Base-by-base conservation (phyloP, 805 yeast genomes). In the Zygoascus ofunaensis region DNA sequence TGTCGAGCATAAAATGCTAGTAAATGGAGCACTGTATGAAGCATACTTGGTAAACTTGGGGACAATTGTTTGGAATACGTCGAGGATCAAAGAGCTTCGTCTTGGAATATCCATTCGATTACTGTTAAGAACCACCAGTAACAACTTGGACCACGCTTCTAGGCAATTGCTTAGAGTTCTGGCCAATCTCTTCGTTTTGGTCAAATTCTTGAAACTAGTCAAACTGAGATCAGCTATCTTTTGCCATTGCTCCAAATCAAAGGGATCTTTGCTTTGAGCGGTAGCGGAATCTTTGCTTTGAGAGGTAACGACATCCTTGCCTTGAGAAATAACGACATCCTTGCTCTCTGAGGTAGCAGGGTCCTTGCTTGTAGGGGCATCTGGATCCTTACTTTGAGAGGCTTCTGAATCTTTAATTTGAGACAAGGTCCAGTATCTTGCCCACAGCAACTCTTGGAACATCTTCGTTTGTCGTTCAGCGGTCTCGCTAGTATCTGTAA, bases 141-240 rank as follows among this genome's bases (percentile, higher is more conserved):
- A 79, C 41, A 89, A 61, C 52, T 80, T 81, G 19, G 80, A 79
- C 97, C 97, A 90, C 0, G 94, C 75, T 55, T 80, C 86, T 23
- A 90, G 64, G 46, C 81, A 76, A 12, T 72, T 23, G 28, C 24
- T 21, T 8, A 17, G 33, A 23, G 24, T 26, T 26, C 12, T 26
- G 7, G 7, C 30, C 30, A 26, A 12, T 26, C 30, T 26, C 30
- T 26, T 26, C 30, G 12, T 12, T 26, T 26, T 26, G 30, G 12
- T 7, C 7, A 26, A 12, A 8, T 26, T 7, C 10, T 12, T 7
- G 30, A 26, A 26, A 26, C 30, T 26, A 12, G 30, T 12, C 12
- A 12, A 26, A 26, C 10, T 26, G 12, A 26, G 7, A 8, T 26
- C 30, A 26, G 7, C 30, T 26, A 26, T 12, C 12, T 26, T 26